These are phyloP conservation scores for Starmera pachycereana DNA, from an alignment of 805 yeast genomes.

Conservation along the genomic window DNA sequence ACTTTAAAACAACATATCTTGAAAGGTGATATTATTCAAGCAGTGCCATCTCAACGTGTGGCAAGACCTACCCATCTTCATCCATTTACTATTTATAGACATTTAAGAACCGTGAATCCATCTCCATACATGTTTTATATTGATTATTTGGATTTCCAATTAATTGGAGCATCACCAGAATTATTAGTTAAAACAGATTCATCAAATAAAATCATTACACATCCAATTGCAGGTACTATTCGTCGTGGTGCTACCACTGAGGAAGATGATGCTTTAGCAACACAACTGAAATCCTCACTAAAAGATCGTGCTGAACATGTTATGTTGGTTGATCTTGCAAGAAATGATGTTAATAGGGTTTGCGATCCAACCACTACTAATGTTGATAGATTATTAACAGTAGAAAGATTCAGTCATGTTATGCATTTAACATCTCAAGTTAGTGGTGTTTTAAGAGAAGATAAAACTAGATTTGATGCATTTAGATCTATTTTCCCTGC, in stretches of 20 bases:
- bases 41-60: conserved; percentile 96
- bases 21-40: conserved; percentile 93
- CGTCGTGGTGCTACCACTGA: conserved; percentile 82
- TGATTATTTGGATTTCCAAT: conserved; percentile 84
- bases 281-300: conserved; percentile 56
- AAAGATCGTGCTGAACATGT: conserved; percentile 98
- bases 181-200: conserved; percentile 72
- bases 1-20: conserved; percentile 70
- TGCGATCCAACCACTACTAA: conserved; percentile 77
- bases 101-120: conserved; percentile 91
- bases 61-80: conserved; percentile 92
- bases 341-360: conserved; percentile 93
- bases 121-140: conserved; percentile 94
- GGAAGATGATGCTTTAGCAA: conserved; percentile 83
- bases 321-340: conserved; percentile 95
- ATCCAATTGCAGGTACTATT: conserved; percentile 97
- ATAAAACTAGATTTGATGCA: conserved; percentile 88
- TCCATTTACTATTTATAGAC: conserved; percentile 94
- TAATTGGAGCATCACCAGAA: conserved; percentile 98
- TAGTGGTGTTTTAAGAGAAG: conserved; percentile 78
- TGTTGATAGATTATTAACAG: conserved; percentile 81
- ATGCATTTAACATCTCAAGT: conserved; percentile 95
- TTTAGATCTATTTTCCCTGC: conserved; percentile 98
- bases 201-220: conserved; percentile 72
- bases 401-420: conserved; percentile 93